Evolutionary conservation across 169 alveolate genomes (phyloP).

Genomic region (Eimeria nieschulzi): DNA sequence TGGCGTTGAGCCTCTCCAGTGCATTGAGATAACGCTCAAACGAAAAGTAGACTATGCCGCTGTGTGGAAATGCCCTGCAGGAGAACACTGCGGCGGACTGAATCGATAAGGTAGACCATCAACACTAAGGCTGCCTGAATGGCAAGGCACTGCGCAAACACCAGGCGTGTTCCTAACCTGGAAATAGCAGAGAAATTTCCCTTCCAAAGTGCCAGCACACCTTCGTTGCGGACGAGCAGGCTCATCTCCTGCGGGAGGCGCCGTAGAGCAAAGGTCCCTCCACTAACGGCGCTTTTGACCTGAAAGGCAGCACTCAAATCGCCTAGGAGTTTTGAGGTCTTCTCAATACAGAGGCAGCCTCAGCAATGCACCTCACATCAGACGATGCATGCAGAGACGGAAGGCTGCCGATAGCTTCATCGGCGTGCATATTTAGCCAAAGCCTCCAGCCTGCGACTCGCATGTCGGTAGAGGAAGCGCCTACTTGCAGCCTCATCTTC

Average conservation of each 20-base stretch:
- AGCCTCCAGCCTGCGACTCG: not conserved
- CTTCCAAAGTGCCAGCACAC: constrained; percentile 2
- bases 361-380: not conserved
- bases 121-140: constrained; percentile 79
- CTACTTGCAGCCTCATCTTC: constrained; percentile 40
- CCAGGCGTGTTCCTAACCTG: constrained; percentile 84
- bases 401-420: not conserved
- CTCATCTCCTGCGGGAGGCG: not conserved
- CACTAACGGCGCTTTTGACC: constrained; percentile 4
- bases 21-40: not conserved
- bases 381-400: not conserved
- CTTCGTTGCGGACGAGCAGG: not conserved
- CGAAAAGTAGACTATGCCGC: not conserved
- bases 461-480: not conserved
- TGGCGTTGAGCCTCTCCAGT: not conserved
- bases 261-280: not conserved
- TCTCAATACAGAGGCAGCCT: not conserved
- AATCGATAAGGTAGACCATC: constrained; percentile 75
- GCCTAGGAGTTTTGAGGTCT: not conserved
- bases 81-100: constrained; percentile 2
- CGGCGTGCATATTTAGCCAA: not conserved
- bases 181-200: constrained; percentile 71
- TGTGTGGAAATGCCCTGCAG: not conserved
- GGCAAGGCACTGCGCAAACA: constrained; percentile 80
- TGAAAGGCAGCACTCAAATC: not conserved